A percentile compares a stretch with the other conserved stretches of the same genome.
Evolutionary conservation across 208 protist genomes (phyloP).

Genomic region (Trypanosoma platydactyli): DNA sequence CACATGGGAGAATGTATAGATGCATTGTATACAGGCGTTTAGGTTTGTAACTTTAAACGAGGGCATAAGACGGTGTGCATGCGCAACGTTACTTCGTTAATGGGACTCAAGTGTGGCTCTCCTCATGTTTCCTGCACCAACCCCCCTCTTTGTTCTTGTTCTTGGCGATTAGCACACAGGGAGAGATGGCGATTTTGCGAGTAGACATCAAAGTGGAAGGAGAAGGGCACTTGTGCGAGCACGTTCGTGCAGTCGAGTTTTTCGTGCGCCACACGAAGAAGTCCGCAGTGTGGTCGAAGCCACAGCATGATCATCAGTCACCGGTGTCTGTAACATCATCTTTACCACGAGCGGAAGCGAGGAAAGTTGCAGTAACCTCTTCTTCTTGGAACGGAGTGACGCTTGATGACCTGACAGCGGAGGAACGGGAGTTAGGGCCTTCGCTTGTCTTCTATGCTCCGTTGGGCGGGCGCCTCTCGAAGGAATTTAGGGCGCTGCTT

Average conservation of each 20-base stretch:
- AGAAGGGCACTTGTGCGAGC: not conserved
- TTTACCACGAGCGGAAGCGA: not conserved
- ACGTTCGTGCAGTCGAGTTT: conserved; percentile 24
- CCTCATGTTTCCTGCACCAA: conserved; percentile 6
- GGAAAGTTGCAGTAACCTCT: not conserved
- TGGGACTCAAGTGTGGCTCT: no score
- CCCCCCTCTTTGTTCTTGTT: conserved; percentile 13
- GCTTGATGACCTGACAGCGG: not conserved
- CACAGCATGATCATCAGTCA: not conserved
- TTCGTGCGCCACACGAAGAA: conserved; percentile 21
- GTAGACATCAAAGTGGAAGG: conserved; percentile 9
- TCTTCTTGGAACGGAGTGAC: not conserved
- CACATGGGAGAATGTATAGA: not conserved
- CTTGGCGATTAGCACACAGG: not conserved
- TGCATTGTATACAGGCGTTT: no score
- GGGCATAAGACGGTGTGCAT: not conserved
- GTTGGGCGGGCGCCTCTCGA: conserved; percentile 20
- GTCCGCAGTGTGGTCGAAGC: conserved; percentile 1
- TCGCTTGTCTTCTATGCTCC: conserved; percentile 24
- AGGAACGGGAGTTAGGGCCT: conserved; percentile 13
- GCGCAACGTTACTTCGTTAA: no score
- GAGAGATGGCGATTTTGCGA: conserved; percentile 22
- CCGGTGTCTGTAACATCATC: not conserved
- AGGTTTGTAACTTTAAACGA: not conserved
- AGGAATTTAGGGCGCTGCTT: conserved; percentile 19